Evolutionary conservation across 495 filamentous ascomycete species (phyloP).

Genomic region (Bryoglossum gracile): DNA sequence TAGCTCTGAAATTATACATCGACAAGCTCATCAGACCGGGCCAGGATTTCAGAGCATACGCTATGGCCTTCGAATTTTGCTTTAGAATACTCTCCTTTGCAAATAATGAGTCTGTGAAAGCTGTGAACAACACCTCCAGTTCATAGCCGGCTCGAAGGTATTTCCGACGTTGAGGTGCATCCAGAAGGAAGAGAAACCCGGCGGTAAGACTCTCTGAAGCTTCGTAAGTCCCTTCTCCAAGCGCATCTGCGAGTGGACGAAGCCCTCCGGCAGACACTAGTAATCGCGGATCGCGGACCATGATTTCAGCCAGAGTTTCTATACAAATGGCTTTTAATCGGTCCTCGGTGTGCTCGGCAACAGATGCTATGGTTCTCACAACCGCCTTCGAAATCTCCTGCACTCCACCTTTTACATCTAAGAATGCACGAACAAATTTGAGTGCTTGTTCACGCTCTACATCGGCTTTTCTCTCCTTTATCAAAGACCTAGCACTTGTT

Average conservation of each 20-base stretch:
- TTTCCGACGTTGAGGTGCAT: constrained; percentile 71
- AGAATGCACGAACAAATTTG: constrained; percentile 91
- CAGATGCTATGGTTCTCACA: constrained; percentile 76
- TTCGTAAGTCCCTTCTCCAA: constrained; percentile 85
- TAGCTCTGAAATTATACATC: constrained; percentile 74
- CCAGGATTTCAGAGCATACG: constrained; percentile 89
- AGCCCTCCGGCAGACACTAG: constrained; percentile 77
- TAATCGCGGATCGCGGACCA: constrained; percentile 74
- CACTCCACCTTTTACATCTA: constrained; percentile 92
- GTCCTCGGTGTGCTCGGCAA: constrained; percentile 85
- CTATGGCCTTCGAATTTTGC: constrained; percentile 77
- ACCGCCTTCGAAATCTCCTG: constrained; percentile 80
- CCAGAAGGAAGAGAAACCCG: constrained; percentile 81
- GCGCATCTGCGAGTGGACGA: constrained; percentile 70
- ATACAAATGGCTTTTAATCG: constrained; percentile 81
- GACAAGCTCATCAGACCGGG: constrained; percentile 77
- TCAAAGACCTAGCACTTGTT: constrained; percentile 54
- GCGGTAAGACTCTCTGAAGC: constrained; percentile 78
- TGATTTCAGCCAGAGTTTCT: constrained; percentile 84
- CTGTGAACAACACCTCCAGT: constrained; percentile 71
- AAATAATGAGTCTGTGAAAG: constrained; percentile 77
- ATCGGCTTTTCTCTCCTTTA: constrained; percentile 91
- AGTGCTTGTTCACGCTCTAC: constrained; percentile 95
- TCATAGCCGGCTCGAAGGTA: constrained; percentile 75
- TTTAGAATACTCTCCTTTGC: constrained; percentile 71